phyloP scores from a whole-genome alignment of 345 rosid species.

The Eucalyptus erythrocorys region DNA sequence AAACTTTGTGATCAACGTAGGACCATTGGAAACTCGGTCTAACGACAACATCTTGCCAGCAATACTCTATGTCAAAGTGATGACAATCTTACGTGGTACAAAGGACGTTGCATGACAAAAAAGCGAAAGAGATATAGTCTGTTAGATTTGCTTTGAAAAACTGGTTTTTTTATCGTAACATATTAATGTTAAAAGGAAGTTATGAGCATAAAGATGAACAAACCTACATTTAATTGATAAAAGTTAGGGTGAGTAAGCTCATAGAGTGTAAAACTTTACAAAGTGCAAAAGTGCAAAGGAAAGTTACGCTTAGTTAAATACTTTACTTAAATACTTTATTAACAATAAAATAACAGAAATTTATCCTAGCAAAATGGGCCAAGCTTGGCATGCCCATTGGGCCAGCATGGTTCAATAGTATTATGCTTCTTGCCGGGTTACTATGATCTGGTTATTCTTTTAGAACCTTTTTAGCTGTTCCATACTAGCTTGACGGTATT shows the following conservation, averaged over 20 bases:
- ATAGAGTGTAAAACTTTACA: background rate
- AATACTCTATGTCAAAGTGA: background rate
- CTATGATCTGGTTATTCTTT: too few species aligned
- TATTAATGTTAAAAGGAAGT: too few species aligned
- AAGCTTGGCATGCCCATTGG: background rate
- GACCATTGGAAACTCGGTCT: background rate
- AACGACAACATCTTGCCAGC: background rate
- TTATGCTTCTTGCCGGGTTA: too few species aligned
- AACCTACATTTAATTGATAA: background rate
- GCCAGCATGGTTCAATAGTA: background rate
- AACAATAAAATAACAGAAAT: too few species aligned
- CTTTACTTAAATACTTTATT: too few species aligned
- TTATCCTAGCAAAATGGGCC: background rate
- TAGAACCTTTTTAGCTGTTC: too few species aligned
- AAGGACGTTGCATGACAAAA: background rate
- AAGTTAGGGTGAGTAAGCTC: background rate
- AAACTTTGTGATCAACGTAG: background rate
- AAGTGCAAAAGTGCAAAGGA: background rate
- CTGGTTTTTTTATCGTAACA: too few species aligned
- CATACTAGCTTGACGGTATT: too few species aligned
- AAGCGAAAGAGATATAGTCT: accelerated
- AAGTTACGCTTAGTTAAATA: too few species aligned
- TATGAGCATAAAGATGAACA: too few species aligned
- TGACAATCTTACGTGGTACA: background rate
- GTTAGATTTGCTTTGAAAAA: too few species aligned